A percentile compares a stretch with the other conserved stretches of the same genome.
Conservation (phyloP, 2,329 filamentous ascomycete species). For the Nemania sp. region DNA sequence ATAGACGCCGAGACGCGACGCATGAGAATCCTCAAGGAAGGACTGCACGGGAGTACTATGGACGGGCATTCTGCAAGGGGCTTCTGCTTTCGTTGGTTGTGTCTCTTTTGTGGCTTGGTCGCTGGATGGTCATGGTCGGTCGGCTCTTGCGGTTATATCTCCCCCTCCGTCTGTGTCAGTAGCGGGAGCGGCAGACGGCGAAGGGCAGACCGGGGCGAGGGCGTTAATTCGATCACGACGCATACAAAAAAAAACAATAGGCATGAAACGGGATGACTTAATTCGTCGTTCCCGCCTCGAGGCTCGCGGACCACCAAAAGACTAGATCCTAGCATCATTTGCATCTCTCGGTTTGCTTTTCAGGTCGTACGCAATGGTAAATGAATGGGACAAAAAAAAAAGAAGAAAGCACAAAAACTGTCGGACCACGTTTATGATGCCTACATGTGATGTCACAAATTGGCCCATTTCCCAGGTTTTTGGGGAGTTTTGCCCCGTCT, state of each 20-base stretch:
- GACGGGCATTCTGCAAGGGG: slow-evolving; percentile 41
- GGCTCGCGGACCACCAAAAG: slow-evolving; percentile 29
- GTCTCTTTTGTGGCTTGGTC: slow-evolving; percentile 22
- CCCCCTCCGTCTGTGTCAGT: slow-evolving; percentile 22
- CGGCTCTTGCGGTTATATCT: slow-evolving; percentile 35
- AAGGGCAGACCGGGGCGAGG: slow-evolving; percentile 29
- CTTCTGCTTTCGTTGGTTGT: slow-evolving; percentile 42
- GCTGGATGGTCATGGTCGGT: slow-evolving; percentile 39
- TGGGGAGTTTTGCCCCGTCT: too few species aligned
- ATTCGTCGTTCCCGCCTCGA: slow-evolving; percentile 24
- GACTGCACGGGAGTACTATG: slow-evolving; percentile 43
- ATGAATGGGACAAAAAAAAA: slow-evolving; percentile 39
- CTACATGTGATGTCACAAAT: background rate
- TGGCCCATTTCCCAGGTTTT: too few species aligned
- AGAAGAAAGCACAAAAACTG: slow-evolving; percentile 25
- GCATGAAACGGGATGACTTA: slow-evolving; percentile 28
- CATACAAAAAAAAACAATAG: too few species aligned
- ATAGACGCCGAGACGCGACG: slow-evolving; percentile 56
- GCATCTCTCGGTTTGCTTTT: slow-evolving; percentile 42
- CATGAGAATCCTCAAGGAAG: slow-evolving; percentile 33
- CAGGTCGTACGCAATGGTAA: slow-evolving; percentile 42
- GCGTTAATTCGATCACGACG: slow-evolving; percentile 25
- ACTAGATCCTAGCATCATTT: slow-evolving; percentile 37
- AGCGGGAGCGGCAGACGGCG: slow-evolving; percentile 6
- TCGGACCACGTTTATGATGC: background rate